Conservation (phyloP, 2,329 filamentous ascomycete genomes). For the Pseudomassariella vexata region DNA sequence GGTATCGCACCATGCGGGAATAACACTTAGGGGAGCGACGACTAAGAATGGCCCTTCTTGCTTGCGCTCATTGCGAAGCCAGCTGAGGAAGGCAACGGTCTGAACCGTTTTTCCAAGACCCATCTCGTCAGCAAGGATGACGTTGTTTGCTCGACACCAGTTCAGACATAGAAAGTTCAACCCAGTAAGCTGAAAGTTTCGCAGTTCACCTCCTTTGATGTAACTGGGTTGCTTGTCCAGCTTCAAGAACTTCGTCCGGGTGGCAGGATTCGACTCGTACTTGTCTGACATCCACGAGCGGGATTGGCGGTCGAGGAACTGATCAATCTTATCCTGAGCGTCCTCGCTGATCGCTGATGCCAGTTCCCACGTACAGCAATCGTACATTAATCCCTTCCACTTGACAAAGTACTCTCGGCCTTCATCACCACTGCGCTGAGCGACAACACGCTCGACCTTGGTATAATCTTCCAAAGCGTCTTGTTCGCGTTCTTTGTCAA, state of each 20-base stretch:
- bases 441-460: slow-evolving; percentile 88
- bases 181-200: slow-evolving; percentile 89
- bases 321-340: slow-evolving; percentile 86
- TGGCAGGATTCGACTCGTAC: slow-evolving; percentile 68
- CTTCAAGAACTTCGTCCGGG: slow-evolving; percentile 67
- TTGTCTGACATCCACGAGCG: slow-evolving; percentile 77
- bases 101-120: slow-evolving; percentile 97
- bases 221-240: slow-evolving; percentile 80
- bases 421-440: slow-evolving; percentile 71
- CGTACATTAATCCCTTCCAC: slow-evolving; percentile 92
- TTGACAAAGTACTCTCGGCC: slow-evolving; percentile 90
- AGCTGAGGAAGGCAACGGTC: slow-evolving; percentile 94
- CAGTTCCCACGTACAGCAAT: slow-evolving; percentile 90
- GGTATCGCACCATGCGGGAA: slow-evolving; percentile 96
- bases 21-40: slow-evolving; percentile 93
- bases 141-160: slow-evolving; percentile 90
- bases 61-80: slow-evolving; percentile 81
- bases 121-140: slow-evolving; percentile 98
- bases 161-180: slow-evolving; percentile 95
- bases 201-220: slow-evolving; percentile 75
- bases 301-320: slow-evolving; percentile 77
- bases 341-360: slow-evolving; percentile 68
- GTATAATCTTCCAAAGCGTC: slow-evolving; percentile 87
- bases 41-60: slow-evolving; percentile 96
- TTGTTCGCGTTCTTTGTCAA: slow-evolving; percentile 88